Conservation (phyloP, 495 filamentous ascomycete genomes). For the Hyaloscypha bicolor region DNA sequence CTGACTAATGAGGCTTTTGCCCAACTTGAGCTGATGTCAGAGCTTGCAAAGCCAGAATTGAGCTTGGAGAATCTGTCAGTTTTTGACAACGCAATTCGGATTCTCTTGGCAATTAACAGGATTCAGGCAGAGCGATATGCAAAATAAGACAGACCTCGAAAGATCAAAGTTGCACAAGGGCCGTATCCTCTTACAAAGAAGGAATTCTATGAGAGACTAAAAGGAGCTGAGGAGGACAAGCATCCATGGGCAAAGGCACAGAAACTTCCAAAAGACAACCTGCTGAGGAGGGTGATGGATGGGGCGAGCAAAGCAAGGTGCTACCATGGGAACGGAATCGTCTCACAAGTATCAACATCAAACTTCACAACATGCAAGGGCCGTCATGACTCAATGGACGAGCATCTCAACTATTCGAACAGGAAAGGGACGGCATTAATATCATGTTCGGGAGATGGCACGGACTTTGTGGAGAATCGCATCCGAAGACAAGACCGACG, state of each 20-base stretch:
- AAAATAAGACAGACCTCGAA: not conserved
- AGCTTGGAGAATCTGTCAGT: not conserved
- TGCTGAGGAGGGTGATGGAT: not conserved
- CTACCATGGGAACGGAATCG: not conserved
- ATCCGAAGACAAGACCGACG: not conserved
- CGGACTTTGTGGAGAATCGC: conserved; percentile 2
- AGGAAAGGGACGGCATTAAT: conserved; percentile 9
- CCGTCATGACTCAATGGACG: not conserved
- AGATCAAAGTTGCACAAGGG: not conserved
- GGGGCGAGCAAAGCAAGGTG: conserved; percentile 7
- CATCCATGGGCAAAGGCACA: conserved; percentile 1
- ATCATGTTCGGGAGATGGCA: not conserved
- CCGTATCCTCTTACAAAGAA: not conserved
- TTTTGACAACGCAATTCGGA: not conserved
- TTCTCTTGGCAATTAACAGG: not conserved
- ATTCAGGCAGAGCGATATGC: not conserved
- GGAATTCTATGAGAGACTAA: not conserved
- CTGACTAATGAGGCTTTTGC: too few species aligned
- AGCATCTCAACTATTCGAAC: conserved; percentile 9
- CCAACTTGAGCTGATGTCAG: not conserved
- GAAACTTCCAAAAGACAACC: not conserved
- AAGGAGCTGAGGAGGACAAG: not conserved
- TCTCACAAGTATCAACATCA: not conserved
- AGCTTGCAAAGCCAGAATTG: not conserved
- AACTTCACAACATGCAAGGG: not conserved